Conservation (phyloP, 306 rosid species). For the Vigna nakashimae region DNA sequence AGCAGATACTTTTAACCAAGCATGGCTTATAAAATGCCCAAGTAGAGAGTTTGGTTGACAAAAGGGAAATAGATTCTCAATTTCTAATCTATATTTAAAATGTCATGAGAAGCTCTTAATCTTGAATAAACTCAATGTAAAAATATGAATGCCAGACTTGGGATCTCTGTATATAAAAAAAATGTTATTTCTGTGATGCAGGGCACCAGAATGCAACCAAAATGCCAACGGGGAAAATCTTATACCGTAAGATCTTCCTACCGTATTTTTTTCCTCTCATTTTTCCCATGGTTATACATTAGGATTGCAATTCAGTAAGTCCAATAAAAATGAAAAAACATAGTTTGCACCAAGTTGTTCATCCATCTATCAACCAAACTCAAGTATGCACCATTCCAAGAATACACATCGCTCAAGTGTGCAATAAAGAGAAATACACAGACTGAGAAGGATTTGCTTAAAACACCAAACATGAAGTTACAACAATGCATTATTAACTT, state of each 20-base stretch:
- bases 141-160: neutral
- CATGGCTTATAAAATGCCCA: neutral
- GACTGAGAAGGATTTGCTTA: neutral
- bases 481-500: slow-evolving; percentile 50
- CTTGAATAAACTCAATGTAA: neutral
- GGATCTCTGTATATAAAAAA: neutral
- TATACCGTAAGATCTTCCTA: neutral
- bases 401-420: neutral
- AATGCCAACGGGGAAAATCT: neutral
- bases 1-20: neutral
- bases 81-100: neutral
- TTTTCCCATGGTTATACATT: neutral
- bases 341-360: neutral
- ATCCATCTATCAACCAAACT: neutral
- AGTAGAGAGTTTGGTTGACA: neutral
- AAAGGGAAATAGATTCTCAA: neutral
- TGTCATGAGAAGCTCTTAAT: neutral
- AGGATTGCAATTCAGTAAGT: neutral
- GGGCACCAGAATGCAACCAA: neutral
- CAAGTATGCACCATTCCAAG: neutral
- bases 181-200: neutral
- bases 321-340: neutral
- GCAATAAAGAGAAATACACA: neutral
- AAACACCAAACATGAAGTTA: slow-evolving; percentile 3
- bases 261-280: neutral